phyloP scores from a whole-genome alignment of 768 basidiomycete genomes.

The Galerina sulciceps region DNA sequence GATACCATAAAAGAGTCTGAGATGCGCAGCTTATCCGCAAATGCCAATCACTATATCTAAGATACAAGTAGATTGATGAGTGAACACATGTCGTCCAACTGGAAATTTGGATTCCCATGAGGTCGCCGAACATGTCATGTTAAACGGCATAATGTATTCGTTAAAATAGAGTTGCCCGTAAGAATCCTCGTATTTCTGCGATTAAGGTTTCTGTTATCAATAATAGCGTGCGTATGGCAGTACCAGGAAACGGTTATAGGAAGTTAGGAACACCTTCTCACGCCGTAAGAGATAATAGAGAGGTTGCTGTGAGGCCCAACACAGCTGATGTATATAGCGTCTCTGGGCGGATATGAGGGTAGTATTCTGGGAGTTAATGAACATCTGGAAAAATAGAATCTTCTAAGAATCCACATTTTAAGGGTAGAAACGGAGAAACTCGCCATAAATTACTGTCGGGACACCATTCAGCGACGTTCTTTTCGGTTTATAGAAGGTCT shows the following conservation, averaged over 20 bases:
- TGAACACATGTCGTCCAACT: slow-evolving; percentile 4
- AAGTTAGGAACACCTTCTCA: too few relatives aligned
- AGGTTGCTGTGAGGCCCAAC: too few relatives aligned
- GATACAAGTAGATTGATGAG: slow-evolving; percentile 14
- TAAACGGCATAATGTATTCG: slow-evolving; percentile 9
- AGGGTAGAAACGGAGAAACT: too few relatives aligned
- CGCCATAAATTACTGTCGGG: too few relatives aligned
- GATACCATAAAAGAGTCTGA: slow-evolving; percentile 13
- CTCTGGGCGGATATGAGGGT: too few relatives aligned
- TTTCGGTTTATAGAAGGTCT: background rate
- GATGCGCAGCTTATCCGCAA: slow-evolving; percentile 7
- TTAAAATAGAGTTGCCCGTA: slow-evolving; percentile 15
- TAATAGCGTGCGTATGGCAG: background rate
- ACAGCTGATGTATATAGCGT: too few relatives aligned
- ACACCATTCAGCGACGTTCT: background rate
- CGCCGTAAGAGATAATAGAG: too few relatives aligned
- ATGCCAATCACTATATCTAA: slow-evolving; percentile 16
- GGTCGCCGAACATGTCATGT: background rate
- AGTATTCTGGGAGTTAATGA: too few relatives aligned
- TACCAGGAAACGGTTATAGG: too few relatives aligned
- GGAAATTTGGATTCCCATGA: slow-evolving; percentile 15
- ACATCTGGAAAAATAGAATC: too few relatives aligned
- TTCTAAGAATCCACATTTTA: too few relatives aligned
- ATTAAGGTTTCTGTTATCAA: slow-evolving; percentile 1
- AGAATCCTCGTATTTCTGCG: slow-evolving; percentile 8